These are phyloP conservation scores for Perkinsus olseni DNA, from an alignment of 169 alveolate species.

Conservation along the genomic window DNA sequence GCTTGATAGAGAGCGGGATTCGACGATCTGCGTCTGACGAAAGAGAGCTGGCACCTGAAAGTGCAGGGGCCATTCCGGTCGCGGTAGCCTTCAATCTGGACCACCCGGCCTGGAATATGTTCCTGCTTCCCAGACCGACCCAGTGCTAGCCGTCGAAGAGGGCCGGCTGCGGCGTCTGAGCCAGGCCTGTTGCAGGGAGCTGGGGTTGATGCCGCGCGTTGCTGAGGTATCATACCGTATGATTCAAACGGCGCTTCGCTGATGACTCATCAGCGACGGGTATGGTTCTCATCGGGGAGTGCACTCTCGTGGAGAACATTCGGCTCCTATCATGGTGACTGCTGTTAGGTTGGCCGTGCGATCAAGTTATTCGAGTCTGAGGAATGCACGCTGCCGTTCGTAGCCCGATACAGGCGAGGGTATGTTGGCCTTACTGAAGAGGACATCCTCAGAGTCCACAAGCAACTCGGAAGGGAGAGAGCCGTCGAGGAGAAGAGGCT, in stretches of 20 bases:
- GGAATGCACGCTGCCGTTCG: not conserved
- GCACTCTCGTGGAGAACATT: no score
- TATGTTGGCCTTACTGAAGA: not conserved
- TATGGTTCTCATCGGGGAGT: no score
- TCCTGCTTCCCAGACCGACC: not conserved
- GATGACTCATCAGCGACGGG: no score
- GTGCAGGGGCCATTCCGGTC: no score
- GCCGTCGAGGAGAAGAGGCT: not conserved
- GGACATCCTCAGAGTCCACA: not conserved
- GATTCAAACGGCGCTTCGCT: no score
- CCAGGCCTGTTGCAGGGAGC: not conserved
- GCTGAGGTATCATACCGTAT: no score
- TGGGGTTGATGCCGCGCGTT: not conserved
- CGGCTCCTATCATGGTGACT: not conserved
- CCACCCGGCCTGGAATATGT: not conserved
- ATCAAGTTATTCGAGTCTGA: not conserved
- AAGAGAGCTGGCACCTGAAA: no score
- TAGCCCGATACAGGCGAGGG: not conserved
- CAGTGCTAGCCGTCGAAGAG: not conserved
- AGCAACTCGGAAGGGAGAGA: not conserved
- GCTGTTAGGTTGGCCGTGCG: not conserved
- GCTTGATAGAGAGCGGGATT: no score
- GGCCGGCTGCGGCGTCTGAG: not conserved
- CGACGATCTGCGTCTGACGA: no score
- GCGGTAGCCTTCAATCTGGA: no score